Evolutionary conservation across 2,329 filamentous ascomycete genomes (phyloP).

Genomic region (Metarhizium rileyi): DNA sequence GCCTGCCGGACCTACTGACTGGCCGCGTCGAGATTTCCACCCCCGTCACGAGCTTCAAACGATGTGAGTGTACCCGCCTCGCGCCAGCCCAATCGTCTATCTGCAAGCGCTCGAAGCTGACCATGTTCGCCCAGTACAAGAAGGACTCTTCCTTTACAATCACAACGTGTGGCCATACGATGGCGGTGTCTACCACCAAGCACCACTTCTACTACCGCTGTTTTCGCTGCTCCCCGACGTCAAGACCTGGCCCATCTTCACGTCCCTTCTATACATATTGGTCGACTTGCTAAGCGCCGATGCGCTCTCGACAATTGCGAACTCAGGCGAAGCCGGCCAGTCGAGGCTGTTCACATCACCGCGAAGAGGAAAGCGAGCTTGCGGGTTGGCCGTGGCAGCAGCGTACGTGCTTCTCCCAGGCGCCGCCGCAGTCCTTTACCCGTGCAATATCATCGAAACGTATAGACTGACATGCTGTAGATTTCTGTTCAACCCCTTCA

Average conservation of each 20-base stretch:
- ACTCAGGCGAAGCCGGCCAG: constrained; percentile 67
- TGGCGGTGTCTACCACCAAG: constrained; percentile 74
- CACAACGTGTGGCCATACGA: constrained; percentile 97
- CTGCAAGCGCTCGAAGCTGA: background rate
- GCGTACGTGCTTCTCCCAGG: constrained; percentile 43
- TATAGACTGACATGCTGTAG: constrained; percentile 35
- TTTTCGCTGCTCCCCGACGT: constrained; percentile 79
- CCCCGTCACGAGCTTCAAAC: constrained; percentile 94
- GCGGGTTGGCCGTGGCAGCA: constrained; percentile 65
- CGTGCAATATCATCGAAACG: too few species aligned
- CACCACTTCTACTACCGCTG: constrained; percentile 80
- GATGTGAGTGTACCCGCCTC: constrained; percentile 51
- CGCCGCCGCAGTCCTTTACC: too few species aligned
- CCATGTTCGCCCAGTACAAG: constrained; percentile 57
- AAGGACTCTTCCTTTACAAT: constrained; percentile 91
- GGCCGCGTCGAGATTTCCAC: constrained; percentile 94
- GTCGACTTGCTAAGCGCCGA: constrained; percentile 76
- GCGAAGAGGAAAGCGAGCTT: constrained; percentile 65
- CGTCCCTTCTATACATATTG: constrained; percentile 68
- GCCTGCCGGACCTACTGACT: constrained; percentile 74
- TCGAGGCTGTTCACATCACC: constrained; percentile 71
- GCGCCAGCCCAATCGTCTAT: background rate
- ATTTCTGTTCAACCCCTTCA: constrained; percentile 92
- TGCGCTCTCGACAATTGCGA: constrained; percentile 68
- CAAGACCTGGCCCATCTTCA: constrained; percentile 57